Percentiles rank a stretch among this genome's conserved stretches.
phyloP scores from a whole-genome alignment of 2,329 filamentous ascomycete genomes.

The Exophiala alcalophila region DNA sequence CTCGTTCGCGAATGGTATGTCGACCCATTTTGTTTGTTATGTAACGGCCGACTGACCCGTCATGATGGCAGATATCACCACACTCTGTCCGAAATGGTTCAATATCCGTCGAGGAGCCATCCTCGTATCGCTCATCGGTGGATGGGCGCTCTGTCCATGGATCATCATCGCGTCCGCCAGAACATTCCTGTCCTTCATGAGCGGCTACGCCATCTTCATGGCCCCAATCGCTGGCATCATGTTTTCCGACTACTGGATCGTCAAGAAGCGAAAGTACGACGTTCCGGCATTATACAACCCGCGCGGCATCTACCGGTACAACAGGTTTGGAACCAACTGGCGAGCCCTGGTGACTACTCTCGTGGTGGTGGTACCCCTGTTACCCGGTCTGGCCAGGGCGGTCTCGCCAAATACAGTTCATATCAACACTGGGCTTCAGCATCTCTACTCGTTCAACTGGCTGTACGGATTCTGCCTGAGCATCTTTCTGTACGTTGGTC shows the following conservation, averaged over 20 bases:
- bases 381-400: constrained; percentile 46
- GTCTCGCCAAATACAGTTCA: constrained; percentile 7
- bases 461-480: constrained; percentile 15
- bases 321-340: constrained; percentile 55
- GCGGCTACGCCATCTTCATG: constrained; percentile 62
- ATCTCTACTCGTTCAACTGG: constrained; percentile 22
- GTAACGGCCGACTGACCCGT: no score
- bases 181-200: constrained; percentile 63
- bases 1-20: constrained; percentile 52
- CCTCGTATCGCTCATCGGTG: constrained; percentile 53
- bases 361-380: constrained; percentile 29
- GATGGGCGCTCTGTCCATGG: constrained; percentile 63
- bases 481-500: constrained; percentile 8
- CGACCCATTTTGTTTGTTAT: no score
- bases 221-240: constrained; percentile 62
- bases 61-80: no score
- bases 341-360: constrained; percentile 12
- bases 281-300: constrained; percentile 53
- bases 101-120: constrained; percentile 57
- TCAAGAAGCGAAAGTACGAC: constrained; percentile 51
- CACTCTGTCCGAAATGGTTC: constrained; percentile 54
- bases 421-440: constrained; percentile 12
- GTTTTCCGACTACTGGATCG: constrained; percentile 58
- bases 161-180: constrained; percentile 59
- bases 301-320: constrained; percentile 51